These are phyloP conservation scores for Cenchrus americanus DNA, from an alignment of 176 grass and related monocot genomes.

Conservation along the genomic window DNA sequence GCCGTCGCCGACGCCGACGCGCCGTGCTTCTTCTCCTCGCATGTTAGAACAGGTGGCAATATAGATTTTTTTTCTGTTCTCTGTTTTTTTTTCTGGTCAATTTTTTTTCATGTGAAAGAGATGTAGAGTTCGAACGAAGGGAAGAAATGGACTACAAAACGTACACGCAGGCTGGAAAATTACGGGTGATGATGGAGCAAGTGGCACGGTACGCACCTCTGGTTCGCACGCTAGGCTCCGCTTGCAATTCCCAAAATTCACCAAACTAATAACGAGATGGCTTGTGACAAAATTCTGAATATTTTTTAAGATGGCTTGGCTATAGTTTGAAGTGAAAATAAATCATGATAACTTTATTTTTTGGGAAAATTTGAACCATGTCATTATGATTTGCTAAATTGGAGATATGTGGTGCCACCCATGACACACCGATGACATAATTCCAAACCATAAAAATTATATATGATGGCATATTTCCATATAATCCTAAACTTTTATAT, in stretches of 20 bases:
- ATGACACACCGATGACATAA: too few species aligned
- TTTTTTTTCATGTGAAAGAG: not conserved
- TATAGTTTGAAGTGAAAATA: not conserved
- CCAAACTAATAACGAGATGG: not conserved
- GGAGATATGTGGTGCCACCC: too few species aligned
- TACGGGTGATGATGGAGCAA: not conserved
- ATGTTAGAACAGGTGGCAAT: conserved; percentile 12
- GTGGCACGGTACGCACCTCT: not conserved
- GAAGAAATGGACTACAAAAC: not conserved
- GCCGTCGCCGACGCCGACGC: conserved; percentile 9
- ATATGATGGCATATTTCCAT: too few species aligned
- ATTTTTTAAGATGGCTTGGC: not conserved
- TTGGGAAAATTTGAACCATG: too few species aligned
- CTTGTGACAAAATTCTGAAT: too few species aligned
- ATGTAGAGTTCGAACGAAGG: not conserved
- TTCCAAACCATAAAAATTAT: too few species aligned
- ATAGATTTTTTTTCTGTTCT: conserved; percentile 4
- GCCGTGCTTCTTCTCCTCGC: conserved; percentile 22
- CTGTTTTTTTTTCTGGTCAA: not conserved
- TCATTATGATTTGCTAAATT: too few species aligned
- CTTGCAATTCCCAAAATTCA: not conserved
- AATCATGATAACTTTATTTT: too few species aligned
- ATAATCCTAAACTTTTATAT: too few species aligned
- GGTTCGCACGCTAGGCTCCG: not conserved
- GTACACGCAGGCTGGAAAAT: not conserved